Base-by-base conservation (phyloP, 805 yeast genomes). In the Starmerella vitae region DNA sequence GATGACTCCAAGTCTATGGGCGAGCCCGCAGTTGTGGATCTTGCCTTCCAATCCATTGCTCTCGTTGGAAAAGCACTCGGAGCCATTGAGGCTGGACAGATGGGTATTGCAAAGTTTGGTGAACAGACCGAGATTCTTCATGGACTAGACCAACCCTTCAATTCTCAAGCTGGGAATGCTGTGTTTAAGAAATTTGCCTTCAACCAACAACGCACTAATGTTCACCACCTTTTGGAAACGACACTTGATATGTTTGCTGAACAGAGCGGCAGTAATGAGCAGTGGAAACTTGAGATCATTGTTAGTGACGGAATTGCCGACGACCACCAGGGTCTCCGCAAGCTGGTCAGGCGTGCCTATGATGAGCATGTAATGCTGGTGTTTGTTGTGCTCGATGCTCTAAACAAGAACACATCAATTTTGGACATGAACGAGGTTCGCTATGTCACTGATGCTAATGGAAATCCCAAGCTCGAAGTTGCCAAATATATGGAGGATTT, bases 1-100 rank as follows among this genome's bases (percentile, higher is more conserved):
- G 99, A 91, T 64, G 95, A 91, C 57, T 91, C 98, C 22, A 85
- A 83, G 59, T 88, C 97, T 1, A 91, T 91, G 99, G 75, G 86
- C 41, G 97, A 88, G 59, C 79, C 94, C 19, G 75, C 78, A 48
- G 77, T 93, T 27, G 88, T 84, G 14, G 84, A 82, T 48, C 67
- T 91, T 43, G 97, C 99, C 0, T 85, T 85, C 71, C 88, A 91
- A 54, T 78, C 94, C 56, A 81, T 91, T 53, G 88, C 96, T 6
- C 67, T 91, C 32, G 97, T 91, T 2, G 77, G 95, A 3, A 86
- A 84, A 58, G 94, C 98, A 0, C 69, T 91, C 46, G 80, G 94
- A 0, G 94, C 85, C 56, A 65, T 91, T 41, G 99, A 93, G 61
- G 76, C 94, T 28, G 98, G 99, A 31, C 93, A 86, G 15, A 66